These are phyloP conservation scores for Lolium perenne DNA, from an alignment of 176 grass and related monocot species.

Conservation along the genomic window DNA sequence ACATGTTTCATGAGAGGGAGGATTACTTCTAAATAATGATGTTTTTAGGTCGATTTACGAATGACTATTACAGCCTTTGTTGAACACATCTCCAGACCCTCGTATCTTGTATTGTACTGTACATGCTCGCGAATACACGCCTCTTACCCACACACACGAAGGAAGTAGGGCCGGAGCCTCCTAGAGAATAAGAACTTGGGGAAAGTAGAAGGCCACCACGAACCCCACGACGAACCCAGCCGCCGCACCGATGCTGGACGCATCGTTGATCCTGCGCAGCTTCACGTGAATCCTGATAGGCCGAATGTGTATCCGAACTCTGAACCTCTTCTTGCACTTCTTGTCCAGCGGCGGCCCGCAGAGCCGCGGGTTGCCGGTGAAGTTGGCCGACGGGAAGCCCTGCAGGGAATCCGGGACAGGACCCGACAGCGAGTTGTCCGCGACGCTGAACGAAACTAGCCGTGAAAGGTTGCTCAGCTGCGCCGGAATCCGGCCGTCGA, in stretches of 20 bases:
- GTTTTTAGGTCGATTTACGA: too few relatives aligned
- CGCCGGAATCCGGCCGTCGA: conserved; percentile 34
- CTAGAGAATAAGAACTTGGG: neutral
- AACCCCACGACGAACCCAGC: conserved; percentile 29
- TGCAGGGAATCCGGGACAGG: neutral
- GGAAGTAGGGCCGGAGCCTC: neutral
- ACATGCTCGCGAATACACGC: too few relatives aligned
- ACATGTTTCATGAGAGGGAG: too few relatives aligned
- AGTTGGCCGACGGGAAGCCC: neutral
- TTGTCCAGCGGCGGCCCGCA: conserved; percentile 16
- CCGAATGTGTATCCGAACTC: neutral
- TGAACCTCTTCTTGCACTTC: neutral
- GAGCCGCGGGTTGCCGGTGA: conserved; percentile 24
- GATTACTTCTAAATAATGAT: too few relatives aligned
- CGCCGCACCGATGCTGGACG: neutral
- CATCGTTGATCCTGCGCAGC: conserved; percentile 21
- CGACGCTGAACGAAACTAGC: conserved; percentile 31
- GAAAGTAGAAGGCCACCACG: conserved; percentile 25
- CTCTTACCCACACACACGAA: neutral
- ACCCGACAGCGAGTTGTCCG: conserved; percentile 37
- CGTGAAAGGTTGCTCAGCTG: neutral
- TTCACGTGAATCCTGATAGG: neutral
- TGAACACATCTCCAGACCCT: too few relatives aligned
- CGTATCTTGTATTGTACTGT: too few relatives aligned
- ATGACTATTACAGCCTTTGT: too few relatives aligned